Evolutionary conservation across 2,329 filamentous ascomycete species (phyloP), one percentile per base, ranked within the genome.

Genomic region (Orbilia oligospora): DNA sequence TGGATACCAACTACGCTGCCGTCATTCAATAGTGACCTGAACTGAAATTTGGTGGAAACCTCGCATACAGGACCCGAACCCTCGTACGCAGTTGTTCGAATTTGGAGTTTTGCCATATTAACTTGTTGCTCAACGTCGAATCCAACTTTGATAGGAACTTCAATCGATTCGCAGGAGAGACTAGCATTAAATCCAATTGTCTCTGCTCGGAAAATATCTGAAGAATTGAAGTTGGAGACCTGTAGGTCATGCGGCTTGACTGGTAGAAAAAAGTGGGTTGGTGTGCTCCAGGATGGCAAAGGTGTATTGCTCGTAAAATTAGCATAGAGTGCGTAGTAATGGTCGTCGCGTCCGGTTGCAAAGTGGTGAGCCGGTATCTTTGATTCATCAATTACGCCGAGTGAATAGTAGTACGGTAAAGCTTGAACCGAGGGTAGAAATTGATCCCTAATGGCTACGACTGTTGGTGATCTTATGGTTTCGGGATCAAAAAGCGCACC

Each of bases 271-370:
- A 85, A 87, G 12, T 84, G 85, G 0, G 84, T 80, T 0, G 82
- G 27, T 0, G 87, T 85, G 0, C 86, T 84, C 89, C 89, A 90
- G 0, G 87, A 81, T 0, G 88, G 87, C 0, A 90, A 82, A 0
- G 84, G 79, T 0, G 87, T 88, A 0, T 84, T 83, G 0, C 81
- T 80, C 0, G 85, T 86, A 0, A 86, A 53, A 24, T 90, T 89
- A 0, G 88, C 86, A 65, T 86, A 83, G 0, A 84, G 82, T 0
- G 86, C 77, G 1, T 88, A 82, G 56, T 87, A 87, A 6, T 86
- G 85, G 61, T 86, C 84, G 0, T 80, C 20, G 20, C 12, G 20
- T 0, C 75, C 75, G 10, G 53, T 46, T 18, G 44, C 44, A 18
- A 78, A 78, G 48, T 83, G 4, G 83, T 81, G 0, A 58, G 18